Evolutionary conservation across 352 stramenopile genomes (phyloP), one percentile per base, ranked within the genome.

Genomic region (Pythium rishiriense): DNA sequence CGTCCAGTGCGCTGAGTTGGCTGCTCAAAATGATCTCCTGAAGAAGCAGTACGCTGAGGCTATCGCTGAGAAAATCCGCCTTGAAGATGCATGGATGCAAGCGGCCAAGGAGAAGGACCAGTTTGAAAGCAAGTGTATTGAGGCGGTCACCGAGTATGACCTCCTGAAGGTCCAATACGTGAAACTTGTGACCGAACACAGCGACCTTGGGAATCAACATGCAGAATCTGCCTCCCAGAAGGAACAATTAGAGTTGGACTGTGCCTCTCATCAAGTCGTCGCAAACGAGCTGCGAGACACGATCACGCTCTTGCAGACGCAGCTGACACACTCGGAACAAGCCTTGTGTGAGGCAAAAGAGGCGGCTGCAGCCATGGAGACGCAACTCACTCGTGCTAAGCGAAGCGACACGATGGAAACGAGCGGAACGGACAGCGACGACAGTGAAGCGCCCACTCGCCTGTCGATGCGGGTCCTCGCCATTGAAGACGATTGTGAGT

Each of bases 371-470:
- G 22, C 22, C 2, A 62, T 47, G 42, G 43, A 29, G 28, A 37
- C 55, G 11, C 42, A 42, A 21, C 12, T 53, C 21, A 63, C 41
- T 29, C 45, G 49, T 22, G 35, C 45, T 33, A 63, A 63, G 24
- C 43, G 50, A 22, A 58, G 50, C 50, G 50, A 37, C 50, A 58
- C 50, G 8, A 45, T 58, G 50, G 50, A 58, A 47, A 58, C 50
- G 14, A 58, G 50, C 22, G 50, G 50, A 31, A 58, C 50, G 14
- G 50, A 58, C 22, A 47, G 29, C 19, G 50, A 58, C 33, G 50
- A 47, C 19, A 58, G 50, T 21, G 50, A 58, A 11, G 42, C 33
- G 7, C 50, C 50, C 17, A 33, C 24, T 4, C 10, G 31, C 11
- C 50, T 58, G 3, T 58, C 50, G 21, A 22, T 58, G 50, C n/a